Evolutionary conservation across 164 flowering plant species (phyloP).

Genomic region (Vitis labrusca): DNA sequence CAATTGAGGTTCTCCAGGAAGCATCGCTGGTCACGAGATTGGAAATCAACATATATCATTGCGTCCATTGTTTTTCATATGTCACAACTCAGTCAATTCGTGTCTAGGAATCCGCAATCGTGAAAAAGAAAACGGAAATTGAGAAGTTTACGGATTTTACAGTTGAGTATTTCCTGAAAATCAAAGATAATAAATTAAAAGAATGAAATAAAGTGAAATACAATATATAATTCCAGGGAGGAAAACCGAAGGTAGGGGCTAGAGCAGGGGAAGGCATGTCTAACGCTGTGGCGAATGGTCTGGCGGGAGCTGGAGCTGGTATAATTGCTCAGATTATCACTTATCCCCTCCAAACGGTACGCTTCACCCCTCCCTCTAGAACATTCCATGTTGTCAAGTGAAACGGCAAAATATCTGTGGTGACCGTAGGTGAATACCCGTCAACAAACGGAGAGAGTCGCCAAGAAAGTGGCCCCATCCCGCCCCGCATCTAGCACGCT

Average conservation of each 20-base stretch:
- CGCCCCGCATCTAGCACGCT: slow-evolving; percentile 36
- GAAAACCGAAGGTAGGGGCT: background rate
- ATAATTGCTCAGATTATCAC: slow-evolving; percentile 75
- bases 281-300: slow-evolving; percentile 65
- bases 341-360: slow-evolving; percentile 73
- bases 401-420: background rate
- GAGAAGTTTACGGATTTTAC: too few relatives aligned
- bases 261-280: slow-evolving; percentile 36
- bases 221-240: background rate
- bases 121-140: too few relatives aligned
- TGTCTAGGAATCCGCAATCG: too few relatives aligned
- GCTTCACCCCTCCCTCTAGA: background rate
- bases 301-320: slow-evolving; percentile 88
- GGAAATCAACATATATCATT: too few relatives aligned
- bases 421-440: slow-evolving; percentile 68
- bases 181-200: too few relatives aligned
- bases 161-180: too few relatives aligned
- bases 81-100: too few relatives aligned
- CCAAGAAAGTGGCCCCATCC: slow-evolving; percentile 32
- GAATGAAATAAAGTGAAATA: too few relatives aligned
- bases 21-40: too few relatives aligned
- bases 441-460: slow-evolving; percentile 75
- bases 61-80: too few relatives aligned
- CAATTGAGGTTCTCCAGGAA: too few relatives aligned
- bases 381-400: background rate